phyloP scores from a whole-genome alignment of 371 early-diverging fungal genomes.

The Rhizopus stolonifer region DNA sequence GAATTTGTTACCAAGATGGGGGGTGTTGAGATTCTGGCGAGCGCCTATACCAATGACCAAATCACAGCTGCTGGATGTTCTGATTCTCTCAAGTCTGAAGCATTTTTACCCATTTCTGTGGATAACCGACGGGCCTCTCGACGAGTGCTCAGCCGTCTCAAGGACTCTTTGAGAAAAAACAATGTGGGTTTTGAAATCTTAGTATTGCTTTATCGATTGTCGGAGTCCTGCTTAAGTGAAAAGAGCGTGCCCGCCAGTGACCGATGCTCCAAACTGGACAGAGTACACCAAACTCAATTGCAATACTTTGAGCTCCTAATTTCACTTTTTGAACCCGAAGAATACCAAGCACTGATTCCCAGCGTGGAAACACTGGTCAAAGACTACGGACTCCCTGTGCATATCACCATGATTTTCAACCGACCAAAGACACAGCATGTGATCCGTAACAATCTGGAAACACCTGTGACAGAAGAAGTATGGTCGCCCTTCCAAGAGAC shows the following conservation, averaged over 20 bases:
- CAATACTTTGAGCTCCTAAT: constrained; percentile 70
- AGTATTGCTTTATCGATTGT: constrained; percentile 50
- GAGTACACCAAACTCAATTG: constrained; percentile 56
- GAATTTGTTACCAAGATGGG: constrained; percentile 74
- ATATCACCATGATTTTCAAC: constrained; percentile 71
- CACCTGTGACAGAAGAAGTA: constrained; percentile 21
- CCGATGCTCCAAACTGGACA: constrained; percentile 36
- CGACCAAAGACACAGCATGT: constrained; percentile 61
- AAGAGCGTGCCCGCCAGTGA: constrained; percentile 56
- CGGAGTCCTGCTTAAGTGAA: constrained; percentile 49
- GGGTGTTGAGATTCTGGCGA: constrained; percentile 65
- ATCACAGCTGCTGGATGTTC: constrained; percentile 71
- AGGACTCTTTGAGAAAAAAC: constrained; percentile 58
- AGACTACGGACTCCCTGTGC: constrained; percentile 65
- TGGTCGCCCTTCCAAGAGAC: constrained; percentile 26
- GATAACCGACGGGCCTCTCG: constrained; percentile 54
- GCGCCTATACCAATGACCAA: constrained; percentile 56
- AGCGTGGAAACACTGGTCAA: constrained; percentile 53
- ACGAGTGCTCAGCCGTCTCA: constrained; percentile 58
- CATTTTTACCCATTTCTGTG: constrained; percentile 45
- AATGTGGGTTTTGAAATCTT: constrained; percentile 58
- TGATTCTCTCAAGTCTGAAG: constrained; percentile 57
- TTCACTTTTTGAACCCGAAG: constrained; percentile 57
- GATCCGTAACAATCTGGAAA: constrained; percentile 19
- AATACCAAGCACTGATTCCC: constrained; percentile 62